Conservation (phyloP, 2,329 filamentous ascomycete genomes). For the Fusarium phyllophilum region DNA sequence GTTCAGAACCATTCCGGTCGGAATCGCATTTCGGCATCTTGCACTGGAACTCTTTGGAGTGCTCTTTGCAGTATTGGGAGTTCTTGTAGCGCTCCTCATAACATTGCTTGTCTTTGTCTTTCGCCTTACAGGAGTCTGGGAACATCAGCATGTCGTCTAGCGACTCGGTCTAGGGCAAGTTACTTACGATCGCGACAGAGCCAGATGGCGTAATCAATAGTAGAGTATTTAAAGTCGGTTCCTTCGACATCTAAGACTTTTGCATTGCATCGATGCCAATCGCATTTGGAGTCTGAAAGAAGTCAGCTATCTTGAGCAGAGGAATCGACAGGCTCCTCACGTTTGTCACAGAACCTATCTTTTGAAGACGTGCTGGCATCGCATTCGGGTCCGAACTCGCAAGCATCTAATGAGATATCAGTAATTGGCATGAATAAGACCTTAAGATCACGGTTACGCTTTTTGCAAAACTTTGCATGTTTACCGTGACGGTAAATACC, state of each 20-base stretch:
- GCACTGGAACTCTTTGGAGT: conserved; percentile 8
- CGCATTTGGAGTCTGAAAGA: neutral
- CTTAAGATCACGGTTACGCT: too few relatives aligned
- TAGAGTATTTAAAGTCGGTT: neutral
- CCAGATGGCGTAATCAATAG: neutral
- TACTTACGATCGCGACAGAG: conserved; percentile 17
- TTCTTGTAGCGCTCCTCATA: neutral
- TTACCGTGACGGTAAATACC: too few relatives aligned
- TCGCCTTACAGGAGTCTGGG: conserved; percentile 11
- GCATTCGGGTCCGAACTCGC: neutral
- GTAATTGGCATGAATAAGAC: too few relatives aligned
- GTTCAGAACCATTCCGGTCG: neutral
- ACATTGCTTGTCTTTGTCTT: neutral
- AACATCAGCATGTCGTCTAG: neutral
- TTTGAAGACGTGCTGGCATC: accelerated
- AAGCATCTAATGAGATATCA: too few relatives aligned
- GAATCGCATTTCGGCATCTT: neutral
- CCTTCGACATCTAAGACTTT: neutral
- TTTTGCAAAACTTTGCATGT: too few relatives aligned
- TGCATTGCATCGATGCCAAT: neutral
- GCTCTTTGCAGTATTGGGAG: conserved; percentile 6
- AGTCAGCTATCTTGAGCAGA: neutral
- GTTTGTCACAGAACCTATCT: neutral
- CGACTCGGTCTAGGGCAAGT: accelerated
- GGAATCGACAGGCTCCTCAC: neutral